Base-by-base conservation (phyloP, 192 early-diverging fungal species). In the Umbelopsis sp. region DNA sequence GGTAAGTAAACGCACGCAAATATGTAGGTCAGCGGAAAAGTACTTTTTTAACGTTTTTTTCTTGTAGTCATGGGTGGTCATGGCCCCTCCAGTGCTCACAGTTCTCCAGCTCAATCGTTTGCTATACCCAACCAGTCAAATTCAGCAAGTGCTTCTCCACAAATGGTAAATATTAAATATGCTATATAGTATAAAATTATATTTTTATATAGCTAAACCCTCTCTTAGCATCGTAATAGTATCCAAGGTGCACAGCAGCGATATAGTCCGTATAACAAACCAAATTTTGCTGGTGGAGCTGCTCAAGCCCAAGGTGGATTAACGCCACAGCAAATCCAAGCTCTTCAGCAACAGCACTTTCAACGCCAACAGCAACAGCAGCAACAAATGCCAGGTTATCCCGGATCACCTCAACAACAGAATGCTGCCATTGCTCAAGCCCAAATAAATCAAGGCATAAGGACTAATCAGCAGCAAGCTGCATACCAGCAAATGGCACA, bases 291-390 rank as follows among this genome's bases (percentile, higher is more conserved):
- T 33, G 30, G 55, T 37, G 22, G 27, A 18, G 33, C 25, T 15
- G 22, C 5, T 11, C 58, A 68, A 55, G 23, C 35, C 6, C 41
- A 64, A 12, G 58, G 64, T 25, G 68, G 72, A 10, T 67, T 68
- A 30, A 58, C 71, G 20, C 72, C 68, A 8, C 74, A 74, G 27
- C 75, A 71, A 44, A 78, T 78, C 13, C 71, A 76, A 46, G 71
- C 71, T 41, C 18, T 65, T 5, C 72, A 66, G 37, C 69, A 71
- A 10, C 80, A 77, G 18, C 71, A 75, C 61, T 35, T 49, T 8
- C 67, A 71, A 33, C 79, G 71, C 12, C 79, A 80, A n/a, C 72
- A 75, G 22, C 46, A 51, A 37, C 72, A 74, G n/a, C 70, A 71
- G 46, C 71, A 58, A 50, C 75, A 74, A 5, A 71, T 69, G 30